Percentiles rank a stretch among this genome's conserved stretches.
These are phyloP conservation scores for Fusarium citri DNA, from an alignment of 2,329 filamentous ascomycete species.

Conservation along the genomic window DNA sequence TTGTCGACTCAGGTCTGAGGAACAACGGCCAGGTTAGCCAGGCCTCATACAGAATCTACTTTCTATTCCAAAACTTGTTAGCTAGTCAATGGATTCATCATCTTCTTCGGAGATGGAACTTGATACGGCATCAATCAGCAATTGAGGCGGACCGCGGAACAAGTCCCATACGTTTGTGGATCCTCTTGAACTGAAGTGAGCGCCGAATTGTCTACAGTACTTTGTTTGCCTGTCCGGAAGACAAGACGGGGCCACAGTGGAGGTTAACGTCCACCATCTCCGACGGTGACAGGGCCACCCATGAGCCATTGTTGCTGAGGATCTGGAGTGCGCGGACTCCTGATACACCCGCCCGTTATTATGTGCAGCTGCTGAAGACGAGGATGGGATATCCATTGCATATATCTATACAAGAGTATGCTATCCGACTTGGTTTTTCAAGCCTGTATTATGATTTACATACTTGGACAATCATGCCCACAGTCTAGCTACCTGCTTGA, in stretches of 20 bases:
- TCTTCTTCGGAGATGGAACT: conserved; percentile 35
- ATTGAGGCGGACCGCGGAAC: conserved; percentile 19
- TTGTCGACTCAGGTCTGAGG: not conserved
- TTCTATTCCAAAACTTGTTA: conserved; percentile 4
- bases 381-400: not conserved
- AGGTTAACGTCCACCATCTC: conserved; percentile 42
- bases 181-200: conserved; percentile 25
- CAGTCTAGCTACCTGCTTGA: not conserved
- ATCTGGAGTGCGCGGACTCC: conserved; percentile 40
- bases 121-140: conserved; percentile 41
- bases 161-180: conserved; percentile 26
- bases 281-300: conserved; percentile 31
- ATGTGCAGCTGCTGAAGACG: not conserved
- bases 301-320: conserved; percentile 30
- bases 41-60: not conserved
- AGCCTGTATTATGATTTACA: not conserved
- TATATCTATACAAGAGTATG: not conserved
- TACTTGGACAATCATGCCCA: not conserved
- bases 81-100: conserved; percentile 6
- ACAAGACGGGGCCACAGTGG: conserved; percentile 38
- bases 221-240: conserved; percentile 6
- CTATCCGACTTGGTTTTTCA: not conserved
- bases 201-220: conserved; percentile 12
- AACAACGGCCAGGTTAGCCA: not conserved
- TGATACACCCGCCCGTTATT: conserved; percentile 37